Evolutionary conservation across 805 yeast genomes (phyloP).

Genomic region (Lipomyces anomalus): DNA sequence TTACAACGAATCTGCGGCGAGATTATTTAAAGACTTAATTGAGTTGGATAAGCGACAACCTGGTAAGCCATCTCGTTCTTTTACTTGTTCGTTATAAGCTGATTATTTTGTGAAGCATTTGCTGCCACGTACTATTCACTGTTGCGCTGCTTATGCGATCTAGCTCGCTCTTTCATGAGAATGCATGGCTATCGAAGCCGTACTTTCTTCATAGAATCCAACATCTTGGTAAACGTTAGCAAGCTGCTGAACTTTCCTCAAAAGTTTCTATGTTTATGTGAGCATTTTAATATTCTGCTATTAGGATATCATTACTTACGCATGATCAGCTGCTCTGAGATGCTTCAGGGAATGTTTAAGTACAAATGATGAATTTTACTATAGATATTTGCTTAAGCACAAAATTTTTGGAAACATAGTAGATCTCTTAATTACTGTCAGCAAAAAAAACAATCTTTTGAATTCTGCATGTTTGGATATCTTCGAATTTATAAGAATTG

Average conservation of each 20-base stretch:
- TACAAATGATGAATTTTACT: conserved; percentile 58
- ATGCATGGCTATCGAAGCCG: conserved; percentile 60
- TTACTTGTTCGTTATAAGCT: no score
- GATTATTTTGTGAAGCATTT: no score
- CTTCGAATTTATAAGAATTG: conserved; percentile 41
- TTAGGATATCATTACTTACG: conserved; percentile 31
- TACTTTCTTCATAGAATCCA: conserved; percentile 56
- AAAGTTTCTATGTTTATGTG: conserved; percentile 25
- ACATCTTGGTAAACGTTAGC: conserved; percentile 52
- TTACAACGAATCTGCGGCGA: conserved; percentile 57
- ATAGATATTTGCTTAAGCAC: conserved; percentile 50
- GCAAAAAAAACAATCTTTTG: conserved; percentile 53
- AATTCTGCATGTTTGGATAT: conserved; percentile 74
- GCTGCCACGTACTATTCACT: no score
- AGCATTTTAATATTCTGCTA: background rate
- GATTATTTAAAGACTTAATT: conserved; percentile 47
- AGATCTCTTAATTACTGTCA: conserved; percentile 43
- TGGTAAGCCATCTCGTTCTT: no score
- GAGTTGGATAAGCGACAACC: conserved; percentile 28
- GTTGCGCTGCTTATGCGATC: conserved; percentile 62
- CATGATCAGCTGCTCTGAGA: conserved; percentile 63
- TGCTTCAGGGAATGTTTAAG: conserved; percentile 59
- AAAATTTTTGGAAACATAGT: conserved; percentile 49
- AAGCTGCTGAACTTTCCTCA: conserved; percentile 43
- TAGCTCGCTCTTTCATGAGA: conserved; percentile 59